Base-by-base conservation (phyloP, 2,329 filamentous ascomycete species). In the Didymella pomorum region DNA sequence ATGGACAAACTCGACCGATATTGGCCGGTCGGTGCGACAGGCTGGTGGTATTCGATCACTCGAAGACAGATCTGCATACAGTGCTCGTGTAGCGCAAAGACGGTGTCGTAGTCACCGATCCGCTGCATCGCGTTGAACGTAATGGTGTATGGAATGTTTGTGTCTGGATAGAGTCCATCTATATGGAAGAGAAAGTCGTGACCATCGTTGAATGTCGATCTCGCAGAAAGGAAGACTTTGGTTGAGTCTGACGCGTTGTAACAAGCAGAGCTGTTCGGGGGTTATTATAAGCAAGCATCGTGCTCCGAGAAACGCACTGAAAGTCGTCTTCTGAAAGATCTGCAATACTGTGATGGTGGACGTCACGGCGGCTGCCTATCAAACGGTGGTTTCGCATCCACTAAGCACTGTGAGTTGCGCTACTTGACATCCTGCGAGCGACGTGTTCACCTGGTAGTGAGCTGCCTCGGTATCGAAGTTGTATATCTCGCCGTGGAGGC, bases 301-400 rank as follows among this genome's bases (percentile, higher is more conserved):
- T 18, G 4, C 11, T 18, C 10, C 25, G 9, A 10, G 10, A 26
- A n/a, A 50, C 45, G 20, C 50, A 58, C 56, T 58, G 50, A 14
- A 58, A 58, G 5, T 53, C 56, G 29, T 49, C 48, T 39, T 53
- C 31, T 58, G 41, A 49, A 1, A 58, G 25, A 4, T 39, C 56
- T 26, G 39, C 50, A 21, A 58, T 16, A 10, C 53, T 58, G 31
- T 58, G 56, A 20, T 50, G 31, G n/a, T 58, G 56, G 18, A 58
- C 7, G 37, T 45, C 50, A n/a, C 25, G 37, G 7, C 29, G 37
- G 31, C 49, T 58, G 28, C 67, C 66, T 42, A 73, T 58, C 1
- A 74, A 54, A 20, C 64, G 69, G 25, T 66, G 52, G 18, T 65
- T 35, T 35, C 62, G 64, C 11, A 74, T 49, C 71, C 70, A 74